Base-by-base conservation (phyloP, 306 rosid species). In the Cucurbita pepo region DNA sequence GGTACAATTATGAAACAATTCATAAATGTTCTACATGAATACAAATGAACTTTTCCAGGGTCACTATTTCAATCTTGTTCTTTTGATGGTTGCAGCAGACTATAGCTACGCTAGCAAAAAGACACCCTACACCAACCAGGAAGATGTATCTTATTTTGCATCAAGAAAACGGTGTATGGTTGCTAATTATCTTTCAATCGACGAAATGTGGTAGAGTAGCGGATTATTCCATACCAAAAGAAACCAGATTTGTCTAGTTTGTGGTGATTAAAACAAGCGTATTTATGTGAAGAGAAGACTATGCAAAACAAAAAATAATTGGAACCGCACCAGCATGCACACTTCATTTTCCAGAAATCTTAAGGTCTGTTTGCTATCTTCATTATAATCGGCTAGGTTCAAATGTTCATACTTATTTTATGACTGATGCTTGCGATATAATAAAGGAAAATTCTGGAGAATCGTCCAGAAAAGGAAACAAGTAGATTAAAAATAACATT, bases 51-150 rank as follows among this genome's bases (percentile, higher is more conserved):
- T 75, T 77, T 77, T 36, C 77, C 57, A 45, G 69, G 65, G 57
- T 55, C 56, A 71, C 86, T 75, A 87, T 78, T 74, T 75, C 82
- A 64, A 47, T 48, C 76, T 75, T 75, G 51, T 63, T 62, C n/a
- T 50, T 53, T 48, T 79, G 81, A 81, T 75, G 84, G 80, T 12
- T 78, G 77, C 83, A 79, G 88, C 96, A 88, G 97, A 80, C 78
- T 90, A 70, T 91, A 86, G 73, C 80, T 84, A 80, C 86, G 78
- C 8, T 83, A 81, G 72, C 75, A 19, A 74, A 57, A 77, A 64
- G 70, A 67, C 82, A 56, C 34, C 78, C 83, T 25, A 41, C 79
- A 79, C 83, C 76, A 69, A 62, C 34, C 67, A 36, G 77, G 78
- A 77, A 19, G 40, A 40, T 74, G 81, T 57, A 71, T 54, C 79